Evolutionary conservation across 2,329 filamentous ascomycete genomes (phyloP), one percentile per base, ranked within the genome.

Genomic region (Aspergillus aculeatinus): DNA sequence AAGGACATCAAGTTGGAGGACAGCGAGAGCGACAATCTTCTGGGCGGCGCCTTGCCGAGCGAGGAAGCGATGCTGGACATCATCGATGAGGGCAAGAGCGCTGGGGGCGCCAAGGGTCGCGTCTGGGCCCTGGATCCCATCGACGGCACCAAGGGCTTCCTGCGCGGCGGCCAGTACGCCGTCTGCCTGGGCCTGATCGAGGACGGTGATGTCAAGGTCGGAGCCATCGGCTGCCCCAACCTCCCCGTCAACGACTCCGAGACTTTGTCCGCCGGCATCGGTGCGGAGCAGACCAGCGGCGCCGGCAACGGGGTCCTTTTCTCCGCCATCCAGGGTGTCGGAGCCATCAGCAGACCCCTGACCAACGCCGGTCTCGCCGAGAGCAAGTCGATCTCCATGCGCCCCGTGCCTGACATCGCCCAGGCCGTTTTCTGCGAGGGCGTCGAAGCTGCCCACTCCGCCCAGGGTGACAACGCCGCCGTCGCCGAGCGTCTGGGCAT

Each of bases 111-210:
- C 52, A 73, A 73, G 62, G 76, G 77, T 21, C 76, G 95, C 67
- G 91, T 98, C 76, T 99, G 95, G 95, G 91, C 94, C 47, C 87
- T 99, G 59, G 95, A 99, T 77, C 95, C 95, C 61, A 97, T 99
- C 64, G 95, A 99, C 77, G 95, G 95, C 66, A 99, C 95, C 57
- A 96, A 97, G 80, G 96, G 95, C 31, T 99, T 99, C 81, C 82
- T 99, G 62, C 87, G 96, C 63, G 95, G 95, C 56, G 96, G 93
- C 44, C 95, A 99, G 80, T 99, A 99, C 74, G 96, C 95, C 58
- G 92, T 99, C 57, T 97, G 94, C 74, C 85, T 99, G 5, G 95
- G 86, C 39, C 82, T 99, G 69, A 89, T 99, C 80, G 90, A 96
- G 29, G 92, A 98, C 71, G 95, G 94, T 56, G 87, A 96, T 68